Conservation (phyloP, 371 early-diverging fungal species). For the Nosema muscidifuracis region DNA sequence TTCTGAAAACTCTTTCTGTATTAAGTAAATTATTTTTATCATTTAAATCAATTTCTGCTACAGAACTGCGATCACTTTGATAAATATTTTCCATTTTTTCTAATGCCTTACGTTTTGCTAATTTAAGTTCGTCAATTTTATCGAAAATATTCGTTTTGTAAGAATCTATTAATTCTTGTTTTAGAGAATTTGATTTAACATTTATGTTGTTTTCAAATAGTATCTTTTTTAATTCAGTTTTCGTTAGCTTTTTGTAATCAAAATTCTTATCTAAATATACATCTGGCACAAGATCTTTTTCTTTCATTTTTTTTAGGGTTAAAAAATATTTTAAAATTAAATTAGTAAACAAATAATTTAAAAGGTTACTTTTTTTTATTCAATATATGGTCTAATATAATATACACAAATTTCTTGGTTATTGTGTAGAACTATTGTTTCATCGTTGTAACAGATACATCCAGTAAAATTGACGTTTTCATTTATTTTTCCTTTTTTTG, state of each 20-base stretch:
- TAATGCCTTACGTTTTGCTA: constrained; percentile 19
- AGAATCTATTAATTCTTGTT: constrained; percentile 29
- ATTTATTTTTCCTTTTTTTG: neutral
- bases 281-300: constrained; percentile 9
- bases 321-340: too few relatives aligned
- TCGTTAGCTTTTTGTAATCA: constrained; percentile 56
- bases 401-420: neutral
- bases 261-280: constrained; percentile 49
- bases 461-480: neutral
- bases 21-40: neutral
- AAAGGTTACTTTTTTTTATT: neutral
- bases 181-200: constrained; percentile 35
- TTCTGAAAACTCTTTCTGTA: neutral
- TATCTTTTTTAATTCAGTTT: constrained; percentile 49
- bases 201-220: constrained; percentile 52
- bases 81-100: constrained; percentile 44
- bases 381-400: neutral
- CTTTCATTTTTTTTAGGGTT: neutral
- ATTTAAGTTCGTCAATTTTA: constrained; percentile 35
- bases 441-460: neutral
- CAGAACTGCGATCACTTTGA: constrained; percentile 14
- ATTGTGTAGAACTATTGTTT: neutral
- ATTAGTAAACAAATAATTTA: too few relatives aligned
- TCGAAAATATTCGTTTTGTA: constrained; percentile 50
- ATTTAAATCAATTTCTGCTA: neutral